Conservation (phyloP, 164 flowering plant genomes). For the Vitis rotundifolia region DNA sequence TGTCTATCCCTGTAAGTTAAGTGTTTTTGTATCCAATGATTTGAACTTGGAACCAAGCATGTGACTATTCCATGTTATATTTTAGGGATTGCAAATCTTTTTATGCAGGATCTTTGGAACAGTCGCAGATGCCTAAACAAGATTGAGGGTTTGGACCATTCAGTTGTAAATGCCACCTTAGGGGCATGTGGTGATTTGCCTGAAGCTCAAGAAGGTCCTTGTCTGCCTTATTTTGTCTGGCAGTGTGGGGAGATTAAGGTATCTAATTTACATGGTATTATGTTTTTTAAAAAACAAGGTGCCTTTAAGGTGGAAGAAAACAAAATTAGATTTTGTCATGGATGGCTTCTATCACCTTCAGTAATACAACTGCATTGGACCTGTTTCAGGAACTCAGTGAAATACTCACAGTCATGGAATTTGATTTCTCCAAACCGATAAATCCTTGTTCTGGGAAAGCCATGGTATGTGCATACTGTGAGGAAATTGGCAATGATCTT, state of each 20-base stretch:
- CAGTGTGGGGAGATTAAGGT: constrained; percentile 89
- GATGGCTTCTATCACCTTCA: constrained; percentile 1
- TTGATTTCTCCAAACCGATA: constrained; percentile 71
- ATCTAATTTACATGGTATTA: not conserved
- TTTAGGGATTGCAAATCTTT: not conserved
- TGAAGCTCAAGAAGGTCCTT: constrained; percentile 46
- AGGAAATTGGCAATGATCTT: not conserved
- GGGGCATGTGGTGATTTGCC: constrained; percentile 80
- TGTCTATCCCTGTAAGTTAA: constrained; percentile 82
- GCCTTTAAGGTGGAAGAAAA: not conserved
- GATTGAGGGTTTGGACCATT: constrained; percentile 90
- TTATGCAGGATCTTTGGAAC: constrained; percentile 82
- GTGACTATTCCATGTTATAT: not conserved
- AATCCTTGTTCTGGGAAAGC: constrained; percentile 57
- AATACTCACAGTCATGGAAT: constrained; percentile 67
- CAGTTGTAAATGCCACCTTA: constrained; percentile 64
- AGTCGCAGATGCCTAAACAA: constrained; percentile 65
- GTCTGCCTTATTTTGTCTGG: constrained; percentile 74
- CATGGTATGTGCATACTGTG: constrained; percentile 44
- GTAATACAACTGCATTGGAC: constrained; percentile 9
- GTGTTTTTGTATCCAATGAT: not conserved
- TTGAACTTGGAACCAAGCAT: not conserved
- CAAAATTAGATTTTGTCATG: not conserved
- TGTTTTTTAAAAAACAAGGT: not conserved
- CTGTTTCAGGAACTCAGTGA: constrained; percentile 70